A percentile compares a stretch with the other conserved stretches of the same genome.
These are phyloP conservation scores for Serendipita sp. DNA, from an alignment of 768 basidiomycete species.

Conservation along the genomic window DNA sequence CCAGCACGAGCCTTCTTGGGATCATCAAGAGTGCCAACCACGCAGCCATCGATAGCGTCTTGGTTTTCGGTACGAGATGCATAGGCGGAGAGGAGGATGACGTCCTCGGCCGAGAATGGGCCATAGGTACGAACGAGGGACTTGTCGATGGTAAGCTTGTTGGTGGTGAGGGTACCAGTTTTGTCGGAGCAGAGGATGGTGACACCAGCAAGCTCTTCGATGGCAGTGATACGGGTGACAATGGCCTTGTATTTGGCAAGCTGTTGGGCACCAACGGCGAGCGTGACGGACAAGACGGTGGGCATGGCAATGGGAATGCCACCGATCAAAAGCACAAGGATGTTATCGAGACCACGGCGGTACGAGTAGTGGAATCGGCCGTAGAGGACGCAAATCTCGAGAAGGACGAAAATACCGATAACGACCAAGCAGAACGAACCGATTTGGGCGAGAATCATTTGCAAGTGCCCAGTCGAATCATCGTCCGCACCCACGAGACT, in stretches of 20 bases:
- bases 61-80: constrained; percentile 98
- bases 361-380: constrained; percentile 81
- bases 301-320: constrained; percentile 99
- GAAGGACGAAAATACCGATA: constrained; percentile 89
- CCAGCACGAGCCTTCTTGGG: constrained; percentile 62
- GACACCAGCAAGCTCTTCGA: constrained; percentile 95
- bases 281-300: constrained; percentile 92
- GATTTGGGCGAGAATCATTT: constrained; percentile 95
- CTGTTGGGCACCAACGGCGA: constrained; percentile 97
- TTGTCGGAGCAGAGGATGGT: constrained; percentile 99
- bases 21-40: constrained; percentile 66
- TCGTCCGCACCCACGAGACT: constrained; percentile 95
- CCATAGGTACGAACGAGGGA: constrained; percentile 84
- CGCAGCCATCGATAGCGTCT: constrained; percentile 88
- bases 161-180: constrained; percentile 95
- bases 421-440: constrained; percentile 94
- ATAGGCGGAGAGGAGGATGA: constrained; percentile 87
- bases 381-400: constrained; percentile 88
- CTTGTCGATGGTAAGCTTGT: constrained; percentile 96
- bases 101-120: constrained; percentile 73
- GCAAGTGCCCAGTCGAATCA: constrained; percentile 94
- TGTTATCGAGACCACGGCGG: constrained; percentile 90
- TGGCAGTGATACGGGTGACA: constrained; percentile 98
- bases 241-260: constrained; percentile 99
- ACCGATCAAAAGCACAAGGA: constrained; percentile 96